Conservation (phyloP, 345 rosid genomes). For the Linum usitatissimum region DNA sequence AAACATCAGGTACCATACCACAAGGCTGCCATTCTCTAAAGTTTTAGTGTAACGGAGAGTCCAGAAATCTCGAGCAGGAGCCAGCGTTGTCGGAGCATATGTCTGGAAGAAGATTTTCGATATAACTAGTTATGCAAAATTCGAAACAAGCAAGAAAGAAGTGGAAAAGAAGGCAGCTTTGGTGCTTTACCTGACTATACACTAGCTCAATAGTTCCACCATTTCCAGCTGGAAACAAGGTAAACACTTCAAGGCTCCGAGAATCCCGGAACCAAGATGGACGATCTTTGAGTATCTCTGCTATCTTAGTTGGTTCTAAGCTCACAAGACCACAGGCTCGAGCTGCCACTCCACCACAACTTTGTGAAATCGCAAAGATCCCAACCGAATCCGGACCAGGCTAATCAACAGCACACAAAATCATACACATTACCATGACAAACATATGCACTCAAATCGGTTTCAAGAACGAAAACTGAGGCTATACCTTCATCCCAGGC, state of each 20-base stretch:
- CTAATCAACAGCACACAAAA: conserved; percentile 26
- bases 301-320: conserved; percentile 93
- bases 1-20: conserved; percentile 41
- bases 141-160: conserved; percentile 2
- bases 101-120: conserved; percentile 33
- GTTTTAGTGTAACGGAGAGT: conserved; percentile 86
- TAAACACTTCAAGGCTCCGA: conserved; percentile 94
- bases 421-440: not conserved
- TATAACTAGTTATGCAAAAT: not conserved
- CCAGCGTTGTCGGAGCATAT: conserved; percentile 94
- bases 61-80: conserved; percentile 99
- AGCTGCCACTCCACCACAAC: conserved; percentile 99
- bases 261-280: conserved; percentile 98
- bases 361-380: conserved; percentile 98
- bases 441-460: not conserved
- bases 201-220: conserved; percentile 94
- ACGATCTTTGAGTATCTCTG: conserved; percentile 98
- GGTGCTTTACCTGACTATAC: conserved; percentile 61
- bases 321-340: conserved; percentile 99
- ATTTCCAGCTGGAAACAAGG: conserved; percentile 88
- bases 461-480: not conserved
- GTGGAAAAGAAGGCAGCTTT: conserved; percentile 3
- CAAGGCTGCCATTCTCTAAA: conserved; percentile 95
- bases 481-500: conserved; percentile 99
- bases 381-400: conserved; percentile 99